phyloP scores from a whole-genome alignment of 2,329 filamentous ascomycete species.

The Phyllosticta paracitricarpa region DNA sequence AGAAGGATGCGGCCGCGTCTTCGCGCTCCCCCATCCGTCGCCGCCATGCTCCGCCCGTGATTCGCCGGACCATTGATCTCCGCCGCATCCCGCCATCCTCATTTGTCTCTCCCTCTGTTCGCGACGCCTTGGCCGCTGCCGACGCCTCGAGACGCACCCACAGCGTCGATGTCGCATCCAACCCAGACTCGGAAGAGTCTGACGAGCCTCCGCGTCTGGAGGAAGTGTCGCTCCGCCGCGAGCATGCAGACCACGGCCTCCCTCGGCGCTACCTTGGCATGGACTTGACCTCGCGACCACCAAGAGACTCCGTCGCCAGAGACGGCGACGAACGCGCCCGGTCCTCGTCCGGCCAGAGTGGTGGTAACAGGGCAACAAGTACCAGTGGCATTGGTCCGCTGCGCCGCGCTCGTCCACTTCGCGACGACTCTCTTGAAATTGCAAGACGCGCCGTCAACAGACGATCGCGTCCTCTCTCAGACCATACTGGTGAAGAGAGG shows the following conservation, averaged over 20 bases:
- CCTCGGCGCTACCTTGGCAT: background rate
- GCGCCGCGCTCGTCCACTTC: background rate
- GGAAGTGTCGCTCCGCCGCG: background rate
- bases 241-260: background rate
- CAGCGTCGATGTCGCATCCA: background rate
- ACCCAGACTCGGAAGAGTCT: background rate
- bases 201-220: background rate
- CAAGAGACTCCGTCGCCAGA: background rate
- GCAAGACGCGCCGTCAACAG: background rate
- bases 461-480: background rate
- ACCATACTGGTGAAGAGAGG: background rate
- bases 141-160: background rate
- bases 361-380: background rate
- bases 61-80: background rate
- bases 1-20: conserved; percentile 42
- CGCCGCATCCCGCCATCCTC: background rate
- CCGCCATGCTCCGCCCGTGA: conserved; percentile 17
- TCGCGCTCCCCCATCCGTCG: conserved; percentile 51
- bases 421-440: background rate
- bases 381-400: background rate
- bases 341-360: background rate
- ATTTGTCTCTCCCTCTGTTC: background rate
- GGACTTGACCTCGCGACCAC: background rate
- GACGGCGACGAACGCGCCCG: background rate
- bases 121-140: background rate